phyloP scores from a whole-genome alignment of 2,329 filamentous ascomycete genomes.

The Curvularia sp. region DNA sequence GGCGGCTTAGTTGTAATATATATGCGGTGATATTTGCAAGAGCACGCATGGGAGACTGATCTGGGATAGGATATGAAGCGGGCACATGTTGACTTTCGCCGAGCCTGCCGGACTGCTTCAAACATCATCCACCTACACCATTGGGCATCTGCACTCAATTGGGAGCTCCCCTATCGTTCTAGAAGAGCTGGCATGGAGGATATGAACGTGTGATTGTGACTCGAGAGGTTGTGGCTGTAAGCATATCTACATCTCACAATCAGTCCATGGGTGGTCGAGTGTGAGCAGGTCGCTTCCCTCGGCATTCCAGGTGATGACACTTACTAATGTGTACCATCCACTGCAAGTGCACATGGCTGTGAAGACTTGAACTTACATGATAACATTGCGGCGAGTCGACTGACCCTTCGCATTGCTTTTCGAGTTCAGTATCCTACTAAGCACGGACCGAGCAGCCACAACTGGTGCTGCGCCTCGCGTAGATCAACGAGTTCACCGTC shows the following conservation, averaged over 20 bases:
- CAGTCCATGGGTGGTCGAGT: not conserved
- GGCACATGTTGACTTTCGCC: not conserved
- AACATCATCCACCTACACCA: not conserved
- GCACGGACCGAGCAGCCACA: slow-evolving; percentile 23
- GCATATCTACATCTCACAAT: not conserved
- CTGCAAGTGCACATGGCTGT: not conserved
- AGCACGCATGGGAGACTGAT: too few relatives aligned
- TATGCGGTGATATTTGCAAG: too few relatives aligned
- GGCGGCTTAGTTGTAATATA: not conserved
- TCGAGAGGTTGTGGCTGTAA: not conserved
- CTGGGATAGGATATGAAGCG: too few relatives aligned
- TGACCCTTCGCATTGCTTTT: not conserved
- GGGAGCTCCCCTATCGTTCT: not conserved
- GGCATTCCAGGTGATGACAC: not conserved
- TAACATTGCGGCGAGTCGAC: too few relatives aligned
- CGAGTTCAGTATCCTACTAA: not conserved
- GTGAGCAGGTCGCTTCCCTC: not conserved
- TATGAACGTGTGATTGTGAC: not conserved
- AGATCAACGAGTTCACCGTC: slow-evolving; percentile 21
- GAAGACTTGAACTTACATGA: not conserved
- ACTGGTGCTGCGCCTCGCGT: slow-evolving; percentile 24
- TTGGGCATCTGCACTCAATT: too few relatives aligned
- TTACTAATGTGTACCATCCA: not conserved
- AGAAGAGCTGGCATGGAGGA: not conserved
- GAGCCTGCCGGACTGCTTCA: not conserved